Evolutionary conservation across 2,329 filamentous ascomycete genomes (phyloP), one percentile per base, ranked within the genome.

Genomic region (Biscogniauxia mediterranea): DNA sequence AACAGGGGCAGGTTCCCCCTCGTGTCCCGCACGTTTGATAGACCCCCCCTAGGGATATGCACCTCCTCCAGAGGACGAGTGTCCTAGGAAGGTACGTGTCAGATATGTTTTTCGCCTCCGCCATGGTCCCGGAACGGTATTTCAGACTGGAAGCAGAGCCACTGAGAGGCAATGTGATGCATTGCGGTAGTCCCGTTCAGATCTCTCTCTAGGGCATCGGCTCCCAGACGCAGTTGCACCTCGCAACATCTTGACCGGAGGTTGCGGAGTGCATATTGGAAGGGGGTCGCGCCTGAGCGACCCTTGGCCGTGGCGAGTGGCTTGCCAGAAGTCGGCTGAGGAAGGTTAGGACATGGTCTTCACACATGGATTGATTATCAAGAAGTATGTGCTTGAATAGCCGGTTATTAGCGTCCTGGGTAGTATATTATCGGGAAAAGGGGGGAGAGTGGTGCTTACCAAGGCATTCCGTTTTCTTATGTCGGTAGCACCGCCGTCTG

Each of bases 91-190:
- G 17, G 20, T 55, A 55, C 54, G 17, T 46, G 11, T n/a, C n/a
- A 2, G 54, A 11, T 7, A 23, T 7, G 3, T 23, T 26, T 21
- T 46, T 11, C 46, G 50, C 2, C 17, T 52, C 42, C 5, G 20
- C 7, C 23, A 52, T 57, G 17, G 49, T 42, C 11, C 46, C 20
- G 32, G 58, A 55, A 11, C 57, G 58, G 19, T 57, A 52, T 5
- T 23, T 69, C 61, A 20, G 46, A 42, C 49, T 57, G 28, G 11
- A 15, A 54, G 15, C 20, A 17, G 21, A 65, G 20, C 42, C 62
- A 62, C 55, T 67, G 66, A 25, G 56, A 50, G 20, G 69, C 68
- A 11, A 71, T 62, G 52, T 66, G 64, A 52, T 70, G 70, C 6
- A 69, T 58, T 3, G 64, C 61, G 15, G 65, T 69, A n/a, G 52